Percentiles rank a stretch among this genome's conserved stretches.
These are phyloP conservation scores for Penicillium ucsense DNA, from an alignment of 495 filamentous ascomycete species.

Conservation along the genomic window DNA sequence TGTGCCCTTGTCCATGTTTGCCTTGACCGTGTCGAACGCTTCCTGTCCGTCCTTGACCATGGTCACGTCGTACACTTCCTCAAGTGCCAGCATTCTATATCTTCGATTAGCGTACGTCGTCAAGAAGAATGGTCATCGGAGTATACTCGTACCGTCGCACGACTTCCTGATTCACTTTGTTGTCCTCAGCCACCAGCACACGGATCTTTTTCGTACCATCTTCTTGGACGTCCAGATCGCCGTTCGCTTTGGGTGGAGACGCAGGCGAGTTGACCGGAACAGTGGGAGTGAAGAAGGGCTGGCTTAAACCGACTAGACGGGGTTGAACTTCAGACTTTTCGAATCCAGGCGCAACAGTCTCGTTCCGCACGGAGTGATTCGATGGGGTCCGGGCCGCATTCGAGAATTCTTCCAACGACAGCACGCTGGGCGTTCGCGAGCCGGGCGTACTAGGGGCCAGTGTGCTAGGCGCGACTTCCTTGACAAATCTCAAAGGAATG, in stretches of 20 bases:
- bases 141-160: slow-evolving; percentile 43
- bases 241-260: slow-evolving; percentile 26
- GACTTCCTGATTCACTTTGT: slow-evolving; percentile 90
- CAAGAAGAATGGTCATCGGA: too few species aligned
- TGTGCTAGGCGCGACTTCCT: slow-evolving; percentile 49
- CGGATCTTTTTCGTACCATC: slow-evolving; percentile 47
- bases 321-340: slow-evolving; percentile 48
- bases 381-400: slow-evolving; percentile 17
- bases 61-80: slow-evolving; percentile 65
- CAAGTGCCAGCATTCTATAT: slow-evolving; percentile 51
- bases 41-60: slow-evolving; percentile 84
- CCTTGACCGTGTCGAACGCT: slow-evolving; percentile 75
- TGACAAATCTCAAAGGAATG: slow-evolving; percentile 71
- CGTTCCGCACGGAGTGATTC: slow-evolving; percentile 13
- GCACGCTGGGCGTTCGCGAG: slow-evolving; percentile 19
- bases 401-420: slow-evolving; percentile 22
- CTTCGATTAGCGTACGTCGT: too few species aligned
- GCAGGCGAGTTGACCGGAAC: slow-evolving; percentile 25
- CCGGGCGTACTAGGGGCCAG: slow-evolving; percentile 13
- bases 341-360: slow-evolving; percentile 15
- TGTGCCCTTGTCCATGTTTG: slow-evolving; percentile 60
- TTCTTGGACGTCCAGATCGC: slow-evolving; percentile 35
- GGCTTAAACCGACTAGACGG: slow-evolving; percentile 70
- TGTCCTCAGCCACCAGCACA: slow-evolving; percentile 91
- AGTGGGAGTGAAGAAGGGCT: slow-evolving; percentile 71